Conservation (phyloP, 371 early-diverging fungal genomes). For the Mucor ambiguus region DNA sequence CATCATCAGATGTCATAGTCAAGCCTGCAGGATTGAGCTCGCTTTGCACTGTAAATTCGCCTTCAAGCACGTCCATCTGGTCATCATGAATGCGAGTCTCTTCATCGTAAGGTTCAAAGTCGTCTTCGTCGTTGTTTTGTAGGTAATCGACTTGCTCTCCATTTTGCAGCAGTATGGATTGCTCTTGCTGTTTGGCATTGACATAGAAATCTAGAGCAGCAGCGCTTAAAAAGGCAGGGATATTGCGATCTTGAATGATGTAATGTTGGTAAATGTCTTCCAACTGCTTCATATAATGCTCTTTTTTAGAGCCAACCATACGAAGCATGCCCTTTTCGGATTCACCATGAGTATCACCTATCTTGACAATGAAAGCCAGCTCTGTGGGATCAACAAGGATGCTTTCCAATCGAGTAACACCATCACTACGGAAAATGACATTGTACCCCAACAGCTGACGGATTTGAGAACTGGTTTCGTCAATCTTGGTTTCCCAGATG, state of each 20-base stretch:
- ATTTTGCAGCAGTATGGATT: not conserved
- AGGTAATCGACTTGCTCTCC: not conserved
- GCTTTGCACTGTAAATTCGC: not conserved
- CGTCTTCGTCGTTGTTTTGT: not conserved
- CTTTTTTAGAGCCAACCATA: constrained; percentile 65
- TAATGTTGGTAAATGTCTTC: constrained; percentile 61
- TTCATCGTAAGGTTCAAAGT: not conserved
- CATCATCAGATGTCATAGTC: not conserved
- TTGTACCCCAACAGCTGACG: constrained; percentile 70
- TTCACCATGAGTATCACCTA: constrained; percentile 54
- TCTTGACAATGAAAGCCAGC: constrained; percentile 67
- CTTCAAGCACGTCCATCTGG: not conserved
- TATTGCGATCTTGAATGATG: constrained; percentile 65
- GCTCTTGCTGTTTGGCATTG: not conserved
- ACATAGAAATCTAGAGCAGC: constrained; percentile 61
- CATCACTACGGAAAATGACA: constrained; percentile 68
- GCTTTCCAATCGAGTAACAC: constrained; percentile 72
- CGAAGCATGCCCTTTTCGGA: constrained; percentile 44
- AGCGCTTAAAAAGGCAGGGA: constrained; percentile 80
- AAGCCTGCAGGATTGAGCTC: not conserved
- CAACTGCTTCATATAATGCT: constrained; percentile 55
- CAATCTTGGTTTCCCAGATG: constrained; percentile 64
- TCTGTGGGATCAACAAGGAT: constrained; percentile 56
- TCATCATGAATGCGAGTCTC: not conserved
- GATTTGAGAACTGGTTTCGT: constrained; percentile 61